These are phyloP conservation scores for Musa itinerans DNA, from an alignment of 176 grass and related monocot species.

Conservation along the genomic window DNA sequence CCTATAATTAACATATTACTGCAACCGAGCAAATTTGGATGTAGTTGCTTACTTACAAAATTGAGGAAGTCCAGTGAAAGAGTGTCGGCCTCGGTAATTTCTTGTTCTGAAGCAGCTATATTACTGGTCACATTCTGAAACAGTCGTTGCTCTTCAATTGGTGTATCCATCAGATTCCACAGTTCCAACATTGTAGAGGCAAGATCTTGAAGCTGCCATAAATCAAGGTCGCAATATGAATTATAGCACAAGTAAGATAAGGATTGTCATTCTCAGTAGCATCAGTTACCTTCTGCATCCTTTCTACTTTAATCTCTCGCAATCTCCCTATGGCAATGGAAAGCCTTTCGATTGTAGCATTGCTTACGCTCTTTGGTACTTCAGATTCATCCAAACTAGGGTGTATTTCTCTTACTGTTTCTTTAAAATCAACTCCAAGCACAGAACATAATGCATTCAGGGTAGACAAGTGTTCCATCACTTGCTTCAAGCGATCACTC, in stretches of 20 bases:
- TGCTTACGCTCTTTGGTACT: constrained; percentile 4
- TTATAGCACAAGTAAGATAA: background rate
- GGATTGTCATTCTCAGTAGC: background rate
- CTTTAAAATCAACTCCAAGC: background rate
- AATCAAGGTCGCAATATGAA: background rate
- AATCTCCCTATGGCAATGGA: constrained; percentile 1
- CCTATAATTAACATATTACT: background rate
- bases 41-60: constrained; percentile 37
- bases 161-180: constrained; percentile 93
- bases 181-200: constrained; percentile 64
- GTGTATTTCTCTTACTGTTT: constrained; percentile 4
- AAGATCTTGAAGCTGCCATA: constrained; percentile 67
- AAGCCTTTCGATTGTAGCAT: background rate
- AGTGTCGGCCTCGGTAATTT: constrained; percentile 58
- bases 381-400: constrained; percentile 5
- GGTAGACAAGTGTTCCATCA: background rate
- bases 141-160: constrained; percentile 66
- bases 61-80: constrained; percentile 63
- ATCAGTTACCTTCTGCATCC: constrained; percentile 10
- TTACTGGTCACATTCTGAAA: constrained; percentile 72
- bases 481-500: background rate
- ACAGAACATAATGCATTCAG: constrained; percentile 10
- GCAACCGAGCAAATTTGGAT: background rate
- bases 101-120: constrained; percentile 61
- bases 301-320: constrained; percentile 6